Base-by-base conservation (phyloP, 106 monocot species). In the Cymbidium sinense region DNA sequence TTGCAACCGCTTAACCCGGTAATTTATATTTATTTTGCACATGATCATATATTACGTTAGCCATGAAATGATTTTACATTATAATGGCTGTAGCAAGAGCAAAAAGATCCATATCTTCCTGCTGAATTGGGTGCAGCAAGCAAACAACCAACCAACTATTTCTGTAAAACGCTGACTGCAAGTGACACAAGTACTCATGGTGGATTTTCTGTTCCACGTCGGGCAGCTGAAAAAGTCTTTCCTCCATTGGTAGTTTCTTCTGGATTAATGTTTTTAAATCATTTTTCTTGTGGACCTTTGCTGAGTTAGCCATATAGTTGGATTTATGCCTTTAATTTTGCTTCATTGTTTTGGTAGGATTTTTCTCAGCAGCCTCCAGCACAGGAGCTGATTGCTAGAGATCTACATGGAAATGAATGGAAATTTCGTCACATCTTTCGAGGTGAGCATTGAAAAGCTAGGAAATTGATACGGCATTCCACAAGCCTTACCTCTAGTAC, bases 351-450 rank as follows among this genome's bases (percentile, higher is more conserved):
- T 2, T 67, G 11, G 15, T 77, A 95, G 95, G 95, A 96, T 82
- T 96, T 90, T 76, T 85, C 93, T 12, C 90, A 80, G 74, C 87
- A 88, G 36, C 95, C 95, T 76, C 95, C 95, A 78, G 90, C 86
- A 12, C 95, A 96, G 72, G 95, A 96, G 61, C 70, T 96, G 69
- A 77, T 89, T 84, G 95, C 95, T 70, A 86, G 82, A 74, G 95
- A 96, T 43, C 81, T 96, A 51, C 95, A 96, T 83, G 95, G 89
- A 61, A 88, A 83, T 76, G 88, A 91, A 74, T 96, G 95, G 95
- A 96, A 93, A 76, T 96, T 96, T 64, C 88, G 95, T 64, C 95
- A 96, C 70, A 96, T 96, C 70, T 96, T 93, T 81, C 84, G 95
- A 65, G 95, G 95, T 91, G 17, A 75, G 43, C 67, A 33, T 4